Evolutionary conservation across 192 early-diverging fungal genomes (phyloP).

Genomic region (Martensiomyces pterosporus): DNA sequence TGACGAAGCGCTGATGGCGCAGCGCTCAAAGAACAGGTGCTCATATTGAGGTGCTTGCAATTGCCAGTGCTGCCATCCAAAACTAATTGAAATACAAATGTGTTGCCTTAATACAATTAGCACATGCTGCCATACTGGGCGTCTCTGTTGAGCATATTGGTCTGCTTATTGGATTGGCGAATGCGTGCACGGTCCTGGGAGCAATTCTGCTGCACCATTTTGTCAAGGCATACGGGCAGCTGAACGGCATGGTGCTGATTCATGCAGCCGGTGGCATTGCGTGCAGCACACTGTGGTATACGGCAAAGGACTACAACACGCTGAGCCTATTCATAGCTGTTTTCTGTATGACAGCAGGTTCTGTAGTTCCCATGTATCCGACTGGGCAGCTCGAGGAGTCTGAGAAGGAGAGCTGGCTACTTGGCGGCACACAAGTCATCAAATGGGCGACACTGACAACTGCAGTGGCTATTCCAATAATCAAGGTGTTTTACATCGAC

Average conservation of each 20-base stretch:
- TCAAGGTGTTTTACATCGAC: slow-evolving; percentile 49
- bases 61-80: too few relatives aligned
- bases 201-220: slow-evolving; percentile 47
- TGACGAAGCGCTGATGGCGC: too few relatives aligned
- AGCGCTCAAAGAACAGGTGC: too few relatives aligned
- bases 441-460: slow-evolving; percentile 47
- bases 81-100: too few relatives aligned
- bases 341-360: slow-evolving; percentile 43
- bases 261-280: slow-evolving; percentile 24
- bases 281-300: slow-evolving; percentile 24
- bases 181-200: slow-evolving; percentile 40
- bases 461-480: slow-evolving; percentile 39
- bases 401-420: slow-evolving; percentile 44
- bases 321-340: slow-evolving; percentile 32
- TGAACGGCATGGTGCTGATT: slow-evolving; percentile 48
- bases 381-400: slow-evolving; percentile 36
- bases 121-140: slow-evolving; percentile 40
- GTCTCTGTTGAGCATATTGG: slow-evolving; percentile 47
- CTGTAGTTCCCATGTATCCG: slow-evolving; percentile 49
- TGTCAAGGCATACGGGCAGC: slow-evolving; percentile 34
- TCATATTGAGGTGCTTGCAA: too few relatives aligned
- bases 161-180: slow-evolving; percentile 36
- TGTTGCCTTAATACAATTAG: slow-evolving; percentile 15
- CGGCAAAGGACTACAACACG: slow-evolving; percentile 29
- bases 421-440: slow-evolving; percentile 39